Evolutionary conservation across 352 stramenopile species (phyloP).

Genomic region (Globisporangium takayamanum): DNA sequence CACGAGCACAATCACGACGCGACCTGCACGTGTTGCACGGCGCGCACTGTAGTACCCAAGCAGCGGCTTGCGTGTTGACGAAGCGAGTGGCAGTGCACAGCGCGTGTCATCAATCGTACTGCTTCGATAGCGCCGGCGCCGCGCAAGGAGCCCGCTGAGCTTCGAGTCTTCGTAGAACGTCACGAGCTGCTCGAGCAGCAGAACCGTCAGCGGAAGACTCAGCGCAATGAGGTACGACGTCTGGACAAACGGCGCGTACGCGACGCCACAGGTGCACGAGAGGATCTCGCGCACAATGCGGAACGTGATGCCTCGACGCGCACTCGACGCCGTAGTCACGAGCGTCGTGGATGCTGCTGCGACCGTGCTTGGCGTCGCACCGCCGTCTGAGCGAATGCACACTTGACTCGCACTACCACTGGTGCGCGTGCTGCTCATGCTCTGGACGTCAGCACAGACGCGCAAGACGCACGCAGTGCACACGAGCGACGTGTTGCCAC

Average conservation of each 20-base stretch:
- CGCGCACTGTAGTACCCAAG: conserved; percentile 24
- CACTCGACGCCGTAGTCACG: not conserved
- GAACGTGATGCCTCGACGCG: conserved; percentile 26
- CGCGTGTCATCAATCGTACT: not conserved
- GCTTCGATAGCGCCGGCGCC: conserved; percentile 17
- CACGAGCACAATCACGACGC: conserved; percentile 26
- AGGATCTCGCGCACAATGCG: conserved; percentile 45
- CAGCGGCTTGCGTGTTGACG: conserved; percentile 16
- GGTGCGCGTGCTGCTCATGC: not conserved
- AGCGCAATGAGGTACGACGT: conserved; percentile 35
- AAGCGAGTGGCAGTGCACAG: not conserved
- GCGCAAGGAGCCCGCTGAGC: conserved; percentile 33
- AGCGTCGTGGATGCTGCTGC: not conserved
- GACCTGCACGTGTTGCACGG: conserved; percentile 29
- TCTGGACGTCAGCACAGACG: conserved; percentile 22
- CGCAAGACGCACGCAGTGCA: conserved; percentile 42
- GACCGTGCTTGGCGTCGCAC: conserved; percentile 8
- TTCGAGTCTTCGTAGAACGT: conserved; percentile 59
- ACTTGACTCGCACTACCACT: conserved; percentile 14
- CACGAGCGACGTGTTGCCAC: conserved; percentile 26
- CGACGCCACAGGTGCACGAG: conserved; percentile 40
- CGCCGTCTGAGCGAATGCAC: conserved; percentile 47
- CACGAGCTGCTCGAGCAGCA: conserved; percentile 46
- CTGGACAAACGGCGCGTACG: conserved; percentile 30
- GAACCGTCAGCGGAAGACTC: conserved; percentile 26